Evolutionary conservation across 768 basidiomycete genomes (phyloP), one percentile per base, ranked within the genome.

Genomic region (Hypholoma fasciculare): DNA sequence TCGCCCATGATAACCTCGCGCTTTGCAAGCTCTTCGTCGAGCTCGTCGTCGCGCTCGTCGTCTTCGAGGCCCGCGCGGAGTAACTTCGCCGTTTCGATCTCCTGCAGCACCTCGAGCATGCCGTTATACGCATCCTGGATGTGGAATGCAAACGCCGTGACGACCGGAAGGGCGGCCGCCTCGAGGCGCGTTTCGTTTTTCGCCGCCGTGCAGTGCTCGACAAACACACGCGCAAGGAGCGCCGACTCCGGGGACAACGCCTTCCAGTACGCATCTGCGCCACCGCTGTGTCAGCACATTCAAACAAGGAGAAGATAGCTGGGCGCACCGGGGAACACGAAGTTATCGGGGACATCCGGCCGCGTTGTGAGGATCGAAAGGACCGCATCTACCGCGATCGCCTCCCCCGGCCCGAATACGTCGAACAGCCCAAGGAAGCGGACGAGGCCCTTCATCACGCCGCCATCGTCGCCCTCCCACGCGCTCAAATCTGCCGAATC

Each of bases 71-170:
- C 73, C 9, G 64, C 67, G 12, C 67, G 66, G 2, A 76, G 62
- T 23, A 75, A 59, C 36, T 69, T 71, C 8, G 70, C 71, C 4
- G 71, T 72, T 44, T 79, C 80, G 8, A 69, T 70, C 19, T 78
- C 77, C 52, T 81, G 74, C 39, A 82, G 61, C 1, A 74, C 66
- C 13, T 66, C 67, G 17, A 82, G 68, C 9, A 84, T 64, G 3
- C 75, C 72, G 65, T 96, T 96, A 72, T 93, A 97, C 0, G 85
- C 80, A 43, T 84, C 78, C 69, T 96, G 90, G 36, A 96, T 85
- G 52, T 82, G 77, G 75, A 90, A 96, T 0, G 96, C 96, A 61
- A 97, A 87, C 0, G 88, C 85, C 0, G 94, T 96, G n/a, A 97
- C 91, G 39, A 96, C 92, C 0, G 96, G 96, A 3, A 98, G 77